Percentiles rank a stretch among this genome's conserved stretches.
Evolutionary conservation across 1,139 yeast genomes (phyloP).

Genomic region (Diutina neorugosa): DNA sequence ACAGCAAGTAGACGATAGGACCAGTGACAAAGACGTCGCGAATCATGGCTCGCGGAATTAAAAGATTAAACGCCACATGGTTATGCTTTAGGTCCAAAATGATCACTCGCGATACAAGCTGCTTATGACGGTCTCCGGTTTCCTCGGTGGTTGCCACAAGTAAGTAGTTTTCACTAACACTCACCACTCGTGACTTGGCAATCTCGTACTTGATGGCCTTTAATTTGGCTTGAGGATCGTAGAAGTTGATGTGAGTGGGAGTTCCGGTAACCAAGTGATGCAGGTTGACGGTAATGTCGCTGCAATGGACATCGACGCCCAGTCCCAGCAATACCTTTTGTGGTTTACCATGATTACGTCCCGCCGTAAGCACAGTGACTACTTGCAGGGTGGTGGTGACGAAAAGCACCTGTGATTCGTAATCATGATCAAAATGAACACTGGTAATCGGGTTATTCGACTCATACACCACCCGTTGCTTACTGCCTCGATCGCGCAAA

Average conservation of each 20-base stretch:
- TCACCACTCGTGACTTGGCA: constrained; percentile 41
- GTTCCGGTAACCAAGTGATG: constrained; percentile 42
- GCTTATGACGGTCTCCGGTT: constrained; percentile 7
- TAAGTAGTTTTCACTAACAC: constrained; percentile 35
- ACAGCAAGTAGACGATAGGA: constrained; percentile 47
- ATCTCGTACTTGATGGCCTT: constrained; percentile 48
- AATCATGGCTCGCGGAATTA: constrained; percentile 51
- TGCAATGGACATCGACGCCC: constrained; percentile 70
- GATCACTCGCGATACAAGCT: constrained; percentile 34
- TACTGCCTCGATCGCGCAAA: constrained; percentile 77
- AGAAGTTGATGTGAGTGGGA: constrained; percentile 39
- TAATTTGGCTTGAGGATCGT: constrained; percentile 42
- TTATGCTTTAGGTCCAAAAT: constrained; percentile 61
- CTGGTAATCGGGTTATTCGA: constrained; percentile 74
- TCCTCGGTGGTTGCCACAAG: constrained; percentile 37
- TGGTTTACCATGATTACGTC: constrained; percentile 63
- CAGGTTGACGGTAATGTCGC: constrained; percentile 27
- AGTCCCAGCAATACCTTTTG: constrained; percentile 45
- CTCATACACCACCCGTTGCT: constrained; percentile 70
- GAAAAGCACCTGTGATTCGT: constrained; percentile 28
- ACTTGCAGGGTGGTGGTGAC: constrained; percentile 63
- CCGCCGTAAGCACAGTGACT: constrained; percentile 65
- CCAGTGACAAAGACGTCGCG: constrained; percentile 38
- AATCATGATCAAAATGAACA: constrained; percentile 39
- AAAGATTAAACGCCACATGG: constrained; percentile 57